Conservation (phyloP, 768 basidiomycete species). For the Trametes villosa region DNA sequence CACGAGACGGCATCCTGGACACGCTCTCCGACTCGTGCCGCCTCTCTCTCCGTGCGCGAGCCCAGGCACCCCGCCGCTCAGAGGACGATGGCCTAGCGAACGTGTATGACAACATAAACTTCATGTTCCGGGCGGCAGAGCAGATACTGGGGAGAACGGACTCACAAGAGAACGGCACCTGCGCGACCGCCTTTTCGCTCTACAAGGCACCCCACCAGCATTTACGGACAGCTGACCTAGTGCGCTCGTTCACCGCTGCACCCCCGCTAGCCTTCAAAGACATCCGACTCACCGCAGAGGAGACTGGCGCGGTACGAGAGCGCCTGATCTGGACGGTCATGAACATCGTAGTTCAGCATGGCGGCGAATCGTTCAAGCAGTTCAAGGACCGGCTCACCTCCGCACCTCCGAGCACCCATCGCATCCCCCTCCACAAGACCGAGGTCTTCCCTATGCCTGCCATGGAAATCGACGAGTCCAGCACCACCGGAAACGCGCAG, state of each 20-base stretch:
- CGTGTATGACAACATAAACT: constrained; percentile 47
- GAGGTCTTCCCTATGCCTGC: constrained; percentile 35
- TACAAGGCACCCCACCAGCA: constrained; percentile 32
- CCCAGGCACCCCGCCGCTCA: neutral
- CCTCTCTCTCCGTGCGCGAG: constrained; percentile 11
- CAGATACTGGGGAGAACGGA: constrained; percentile 40
- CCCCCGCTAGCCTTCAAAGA: constrained; percentile 31
- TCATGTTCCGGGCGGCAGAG: constrained; percentile 34
- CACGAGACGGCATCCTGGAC: constrained; percentile 14
- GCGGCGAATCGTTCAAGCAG: constrained; percentile 26
- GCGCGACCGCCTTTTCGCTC: constrained; percentile 38
- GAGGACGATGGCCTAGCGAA: neutral
- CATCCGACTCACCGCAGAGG: constrained; percentile 32
- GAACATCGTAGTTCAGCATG: constrained; percentile 36
- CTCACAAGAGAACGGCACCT: constrained; percentile 44
- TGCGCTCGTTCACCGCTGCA: constrained; percentile 30
- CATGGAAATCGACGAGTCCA: constrained; percentile 43
- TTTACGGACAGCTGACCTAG: constrained; percentile 30
- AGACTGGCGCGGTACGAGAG: constrained; percentile 21
- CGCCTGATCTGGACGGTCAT: constrained; percentile 35
- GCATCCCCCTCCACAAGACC: constrained; percentile 37
- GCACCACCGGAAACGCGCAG: constrained; percentile 40
- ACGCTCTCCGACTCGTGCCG: constrained; percentile 30
- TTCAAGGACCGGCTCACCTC: neutral
- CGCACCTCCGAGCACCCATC: neutral